phyloP scores from a whole-genome alignment of 139 green algal genomes.

The Tetraselmis striata region DNA sequence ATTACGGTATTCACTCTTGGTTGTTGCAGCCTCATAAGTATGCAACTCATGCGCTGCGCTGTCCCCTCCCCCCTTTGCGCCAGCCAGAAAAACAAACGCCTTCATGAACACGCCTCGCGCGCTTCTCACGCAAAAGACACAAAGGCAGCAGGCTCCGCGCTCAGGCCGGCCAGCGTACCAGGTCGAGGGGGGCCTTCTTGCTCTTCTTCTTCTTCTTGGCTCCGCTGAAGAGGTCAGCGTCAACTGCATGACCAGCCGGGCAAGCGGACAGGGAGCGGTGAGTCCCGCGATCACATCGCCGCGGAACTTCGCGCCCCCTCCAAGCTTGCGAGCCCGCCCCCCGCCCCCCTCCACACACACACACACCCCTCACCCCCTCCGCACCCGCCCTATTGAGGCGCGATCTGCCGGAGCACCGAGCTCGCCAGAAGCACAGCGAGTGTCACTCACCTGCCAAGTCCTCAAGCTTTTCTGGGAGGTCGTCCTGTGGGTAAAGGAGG shows the following conservation, averaged over 20 bases:
- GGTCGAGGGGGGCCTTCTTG: neutral
- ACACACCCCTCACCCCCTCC: neutral
- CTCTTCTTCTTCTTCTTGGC: neutral
- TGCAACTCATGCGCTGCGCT: no score
- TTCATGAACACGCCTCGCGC: no score
- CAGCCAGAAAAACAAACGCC: no score
- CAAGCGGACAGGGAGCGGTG: neutral
- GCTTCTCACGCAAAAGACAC: no score
- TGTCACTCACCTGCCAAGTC: slow-evolving; percentile 26
- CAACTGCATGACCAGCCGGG: no score
- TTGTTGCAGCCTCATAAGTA: no score
- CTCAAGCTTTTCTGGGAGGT: slow-evolving; percentile 25
- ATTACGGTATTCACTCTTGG: no score
- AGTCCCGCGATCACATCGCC: neutral
- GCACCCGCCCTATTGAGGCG: no score
- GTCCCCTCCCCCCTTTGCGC: no score
- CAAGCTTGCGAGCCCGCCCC: slow-evolving; percentile 21
- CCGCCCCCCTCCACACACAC: slow-evolving; percentile 4
- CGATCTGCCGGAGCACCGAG: neutral
- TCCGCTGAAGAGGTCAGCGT: neutral
- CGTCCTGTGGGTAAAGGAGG: slow-evolving; percentile 6
- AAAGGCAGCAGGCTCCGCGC: no score
- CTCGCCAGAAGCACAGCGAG: no score
- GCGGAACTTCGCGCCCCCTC: slow-evolving; percentile 11
- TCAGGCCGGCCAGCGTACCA: no score